Evolutionary conservation across 257 asterid species (phyloP).

Genomic region (Henckelia pumila): DNA sequence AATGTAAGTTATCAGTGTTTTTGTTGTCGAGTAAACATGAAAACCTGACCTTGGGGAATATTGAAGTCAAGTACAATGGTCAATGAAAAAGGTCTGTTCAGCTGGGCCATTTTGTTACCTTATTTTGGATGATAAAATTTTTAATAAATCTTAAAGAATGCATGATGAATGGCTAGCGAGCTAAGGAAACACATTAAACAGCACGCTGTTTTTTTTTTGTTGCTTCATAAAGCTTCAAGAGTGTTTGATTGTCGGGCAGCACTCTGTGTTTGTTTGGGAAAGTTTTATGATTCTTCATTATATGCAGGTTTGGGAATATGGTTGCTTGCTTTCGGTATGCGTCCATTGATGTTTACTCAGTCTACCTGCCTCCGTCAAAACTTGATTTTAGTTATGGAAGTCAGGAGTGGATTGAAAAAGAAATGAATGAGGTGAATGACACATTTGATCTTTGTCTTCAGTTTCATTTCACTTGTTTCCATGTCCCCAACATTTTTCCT

Average conservation of each 20-base stretch:
- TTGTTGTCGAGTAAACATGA: conserved; percentile 11
- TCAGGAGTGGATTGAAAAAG: conserved; percentile 86
- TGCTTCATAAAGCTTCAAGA: not conserved
- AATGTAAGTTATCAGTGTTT: not conserved
- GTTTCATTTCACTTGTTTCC: not conserved
- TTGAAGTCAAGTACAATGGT: conserved; percentile 1
- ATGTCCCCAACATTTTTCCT: conserved; percentile 23
- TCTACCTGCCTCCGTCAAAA: conserved; percentile 80
- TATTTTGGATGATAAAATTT: conserved; percentile 6
- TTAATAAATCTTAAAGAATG: conserved; percentile 13
- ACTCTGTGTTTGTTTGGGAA: not conserved
- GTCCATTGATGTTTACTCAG: conserved; percentile 94
- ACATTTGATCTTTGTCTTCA: not conserved
- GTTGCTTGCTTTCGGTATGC: conserved; percentile 99
- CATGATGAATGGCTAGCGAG: conserved; percentile 8
- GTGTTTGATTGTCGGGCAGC: not conserved
- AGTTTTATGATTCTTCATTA: conserved; percentile 27
- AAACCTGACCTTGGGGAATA: conserved; percentile 10
- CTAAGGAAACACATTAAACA: conserved; percentile 10
- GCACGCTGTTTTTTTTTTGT: conserved; percentile 16
- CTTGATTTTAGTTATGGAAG: conserved; percentile 75
- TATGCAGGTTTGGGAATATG: conserved; percentile 83
- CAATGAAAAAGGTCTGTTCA: not conserved
- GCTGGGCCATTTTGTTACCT: conserved; percentile 1
- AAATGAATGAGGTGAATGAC: conserved; percentile 63